Evolutionary conservation across 768 basidiomycete species (phyloP).

Genomic region (Panaeolus papilionaceus): DNA sequence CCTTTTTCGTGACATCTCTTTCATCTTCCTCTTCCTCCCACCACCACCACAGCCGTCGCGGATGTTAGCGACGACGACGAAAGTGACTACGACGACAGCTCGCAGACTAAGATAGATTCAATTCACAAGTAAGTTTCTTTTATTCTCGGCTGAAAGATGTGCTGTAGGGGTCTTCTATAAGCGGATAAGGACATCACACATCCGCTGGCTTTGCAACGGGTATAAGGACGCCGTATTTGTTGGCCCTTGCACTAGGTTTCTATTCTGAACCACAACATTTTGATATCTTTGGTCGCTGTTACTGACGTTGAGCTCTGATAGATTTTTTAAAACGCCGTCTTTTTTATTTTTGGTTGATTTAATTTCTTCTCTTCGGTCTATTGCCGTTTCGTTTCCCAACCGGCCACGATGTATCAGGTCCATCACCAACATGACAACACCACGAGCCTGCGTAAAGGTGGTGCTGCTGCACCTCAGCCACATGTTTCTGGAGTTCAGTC

Average conservation of each 20-base stretch:
- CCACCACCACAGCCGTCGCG: constrained; percentile 10
- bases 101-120: constrained; percentile 3
- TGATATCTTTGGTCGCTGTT: neutral
- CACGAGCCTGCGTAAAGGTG: constrained; percentile 18
- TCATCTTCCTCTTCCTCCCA: constrained; percentile 9
- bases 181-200: constrained; percentile 8
- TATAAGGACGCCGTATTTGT: constrained; percentile 11
- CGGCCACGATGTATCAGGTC: constrained; percentile 18
- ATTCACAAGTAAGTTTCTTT: constrained; percentile 8
- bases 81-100: constrained; percentile 1
- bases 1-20: constrained; percentile 14
- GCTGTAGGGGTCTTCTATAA: constrained; percentile 5
- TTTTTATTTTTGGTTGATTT: constrained; percentile 12
- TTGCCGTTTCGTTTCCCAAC: constrained; percentile 9
- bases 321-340: neutral
- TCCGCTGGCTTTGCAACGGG: constrained; percentile 14
- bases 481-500: constrained; percentile 20
- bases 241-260: neutral
- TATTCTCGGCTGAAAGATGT: constrained; percentile 10
- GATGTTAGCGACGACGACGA: constrained; percentile 8
- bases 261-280: neutral
- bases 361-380: constrained; percentile 7
- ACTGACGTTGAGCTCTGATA: constrained; percentile 7
- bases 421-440: constrained; percentile 19
- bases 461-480: constrained; percentile 6